These are phyloP conservation scores for Alternaria metachromatica DNA, from an alignment of 2,329 filamentous ascomycete genomes.

Conservation along the genomic window DNA sequence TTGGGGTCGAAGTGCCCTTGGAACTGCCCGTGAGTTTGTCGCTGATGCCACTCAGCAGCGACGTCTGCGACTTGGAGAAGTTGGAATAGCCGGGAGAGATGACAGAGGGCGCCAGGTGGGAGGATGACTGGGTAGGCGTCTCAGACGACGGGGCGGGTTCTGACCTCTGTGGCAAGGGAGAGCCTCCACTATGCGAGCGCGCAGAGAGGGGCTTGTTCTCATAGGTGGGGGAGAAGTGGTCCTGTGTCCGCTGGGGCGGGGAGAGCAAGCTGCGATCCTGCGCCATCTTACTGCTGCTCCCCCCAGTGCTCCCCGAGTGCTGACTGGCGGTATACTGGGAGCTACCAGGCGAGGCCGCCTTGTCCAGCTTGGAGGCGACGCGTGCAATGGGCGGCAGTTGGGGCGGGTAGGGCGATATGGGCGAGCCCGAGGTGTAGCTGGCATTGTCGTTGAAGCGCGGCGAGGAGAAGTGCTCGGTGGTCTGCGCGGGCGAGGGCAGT, in stretches of 20 bases:
- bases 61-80: slow-evolving; percentile 44
- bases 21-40: slow-evolving; percentile 38
- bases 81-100: slow-evolving; percentile 34
- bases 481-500: slow-evolving; percentile 38
- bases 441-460: slow-evolving; percentile 41
- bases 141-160: slow-evolving; percentile 24
- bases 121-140: slow-evolving; percentile 24
- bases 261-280: slow-evolving; percentile 28
- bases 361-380: slow-evolving; percentile 44
- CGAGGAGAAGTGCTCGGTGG: slow-evolving; percentile 38
- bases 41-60: slow-evolving; percentile 39
- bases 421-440: slow-evolving; percentile 40
- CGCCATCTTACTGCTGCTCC: slow-evolving; percentile 6
- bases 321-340: slow-evolving; percentile 20
- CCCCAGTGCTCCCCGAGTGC: slow-evolving; percentile 13
- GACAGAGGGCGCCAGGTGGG: slow-evolving; percentile 30
- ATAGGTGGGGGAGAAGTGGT: slow-evolving; percentile 26
- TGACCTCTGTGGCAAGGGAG: slow-evolving; percentile 35
- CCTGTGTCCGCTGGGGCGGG: slow-evolving; percentile 23
- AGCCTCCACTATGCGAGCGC: slow-evolving; percentile 22
- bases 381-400: slow-evolving; percentile 50
- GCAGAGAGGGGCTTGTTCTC: slow-evolving; percentile 29
- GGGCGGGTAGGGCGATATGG: slow-evolving; percentile 48
- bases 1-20: slow-evolving; percentile 27
- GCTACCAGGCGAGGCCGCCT: slow-evolving; percentile 17